A percentile compares a stretch with the other conserved stretches of the same genome.
These are phyloP conservation scores for Phanerodontia chrysosporium DNA, from an alignment of 768 basidiomycete genomes.

Conservation along the genomic window DNA sequence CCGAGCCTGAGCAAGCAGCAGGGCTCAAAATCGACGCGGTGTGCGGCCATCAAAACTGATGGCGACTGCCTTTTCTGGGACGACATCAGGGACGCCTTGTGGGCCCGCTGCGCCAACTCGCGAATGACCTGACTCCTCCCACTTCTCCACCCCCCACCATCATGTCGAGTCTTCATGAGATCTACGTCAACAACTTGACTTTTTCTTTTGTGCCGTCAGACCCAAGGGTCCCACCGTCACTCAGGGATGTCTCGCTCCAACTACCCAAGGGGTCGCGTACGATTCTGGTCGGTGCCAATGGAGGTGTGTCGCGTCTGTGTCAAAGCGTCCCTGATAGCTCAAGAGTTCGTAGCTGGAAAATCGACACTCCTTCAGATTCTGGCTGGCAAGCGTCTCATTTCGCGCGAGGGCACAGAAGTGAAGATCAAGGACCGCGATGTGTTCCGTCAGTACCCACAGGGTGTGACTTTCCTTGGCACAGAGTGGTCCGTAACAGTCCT, in stretches of 20 bases:
- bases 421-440: slow-evolving; percentile 80
- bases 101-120: too few species aligned
- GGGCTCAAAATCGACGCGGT: not conserved
- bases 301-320: slow-evolving; percentile 68
- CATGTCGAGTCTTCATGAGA: slow-evolving; percentile 18
- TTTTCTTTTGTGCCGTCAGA: slow-evolving; percentile 46
- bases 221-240: slow-evolving; percentile 37
- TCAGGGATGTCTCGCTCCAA: slow-evolving; percentile 59
- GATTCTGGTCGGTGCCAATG: slow-evolving; percentile 89
- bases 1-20: not conserved
- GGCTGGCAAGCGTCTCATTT: slow-evolving; percentile 84
- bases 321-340: too few species aligned
- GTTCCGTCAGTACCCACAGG: slow-evolving; percentile 79
- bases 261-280: slow-evolving; percentile 78
- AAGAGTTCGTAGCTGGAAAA: slow-evolving; percentile 65
- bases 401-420: slow-evolving; percentile 46
- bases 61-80: not conserved
- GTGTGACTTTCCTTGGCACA: slow-evolving; percentile 86
- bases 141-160: not conserved
- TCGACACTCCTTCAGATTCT: slow-evolving; percentile 94
- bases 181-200: slow-evolving; percentile 44
- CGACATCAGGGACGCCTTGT: not conserved
- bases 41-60: slow-evolving; percentile 1
- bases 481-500: slow-evolving; percentile 64
- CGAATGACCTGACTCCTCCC: not conserved